Conservation (phyloP, 192 early-diverging fungal species). For the Coemansia sp. region DNA sequence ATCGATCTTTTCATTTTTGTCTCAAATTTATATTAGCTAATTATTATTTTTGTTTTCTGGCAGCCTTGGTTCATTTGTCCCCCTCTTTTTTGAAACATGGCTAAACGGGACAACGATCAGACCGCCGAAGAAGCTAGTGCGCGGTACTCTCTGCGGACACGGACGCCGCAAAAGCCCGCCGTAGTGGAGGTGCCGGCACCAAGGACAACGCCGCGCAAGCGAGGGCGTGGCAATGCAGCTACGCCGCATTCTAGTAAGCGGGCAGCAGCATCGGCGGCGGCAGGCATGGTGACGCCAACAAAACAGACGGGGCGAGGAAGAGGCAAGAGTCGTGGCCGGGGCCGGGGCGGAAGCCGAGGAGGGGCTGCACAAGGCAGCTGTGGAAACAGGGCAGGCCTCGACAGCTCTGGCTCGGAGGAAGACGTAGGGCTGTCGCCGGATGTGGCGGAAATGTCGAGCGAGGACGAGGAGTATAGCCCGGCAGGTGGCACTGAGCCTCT, state of each 20-base stretch:
- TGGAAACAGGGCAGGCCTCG: background rate
- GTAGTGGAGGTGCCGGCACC: background rate
- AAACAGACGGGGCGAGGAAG: background rate
- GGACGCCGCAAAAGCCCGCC: constrained; percentile 23
- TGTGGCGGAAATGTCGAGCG: constrained; percentile 15
- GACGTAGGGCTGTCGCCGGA: constrained; percentile 7
- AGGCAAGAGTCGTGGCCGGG: background rate
- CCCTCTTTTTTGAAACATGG: background rate
- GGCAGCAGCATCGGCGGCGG: no score
- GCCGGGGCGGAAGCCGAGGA: background rate
- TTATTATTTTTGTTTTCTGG: no score
- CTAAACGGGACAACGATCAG: constrained; percentile 5
- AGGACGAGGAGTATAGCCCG: constrained; percentile 17
- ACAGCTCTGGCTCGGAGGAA: background rate
- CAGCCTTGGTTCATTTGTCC: background rate
- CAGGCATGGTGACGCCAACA: background rate
- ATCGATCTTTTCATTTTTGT: no score
- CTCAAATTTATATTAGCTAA: no score
- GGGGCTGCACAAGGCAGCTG: background rate
- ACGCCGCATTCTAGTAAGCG: background rate
- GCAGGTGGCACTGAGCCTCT: background rate
- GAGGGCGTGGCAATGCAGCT: background rate
- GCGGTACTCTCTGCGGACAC: constrained; percentile 37
- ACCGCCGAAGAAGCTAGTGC: background rate
- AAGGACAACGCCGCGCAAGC: constrained; percentile 22